Evolutionary conservation across 768 basidiomycete genomes (phyloP).

Genomic region (Agrocybe praecox): DNA sequence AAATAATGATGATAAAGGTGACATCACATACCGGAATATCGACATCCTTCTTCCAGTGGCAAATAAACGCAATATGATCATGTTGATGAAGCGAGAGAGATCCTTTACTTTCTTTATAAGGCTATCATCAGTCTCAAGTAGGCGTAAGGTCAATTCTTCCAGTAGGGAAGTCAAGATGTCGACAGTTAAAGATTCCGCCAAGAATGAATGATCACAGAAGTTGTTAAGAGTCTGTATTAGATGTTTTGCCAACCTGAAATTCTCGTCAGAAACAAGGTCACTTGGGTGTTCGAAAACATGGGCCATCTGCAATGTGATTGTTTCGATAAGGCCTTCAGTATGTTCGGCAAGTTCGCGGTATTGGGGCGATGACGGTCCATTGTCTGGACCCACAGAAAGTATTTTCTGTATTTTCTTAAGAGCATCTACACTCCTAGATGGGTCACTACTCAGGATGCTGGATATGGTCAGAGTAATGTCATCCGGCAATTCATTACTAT

Average conservation of each 20-base stretch:
- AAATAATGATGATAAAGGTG: neutral
- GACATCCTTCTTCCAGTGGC: constrained; percentile 89
- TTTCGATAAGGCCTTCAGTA: constrained; percentile 85
- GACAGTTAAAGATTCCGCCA: constrained; percentile 87
- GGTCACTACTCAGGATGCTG: constrained; percentile 87
- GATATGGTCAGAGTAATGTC: constrained; percentile 84
- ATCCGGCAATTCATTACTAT: constrained; percentile 42
- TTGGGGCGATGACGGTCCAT: constrained; percentile 64
- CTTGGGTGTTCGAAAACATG: constrained; percentile 87
- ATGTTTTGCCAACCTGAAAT: constrained; percentile 95
- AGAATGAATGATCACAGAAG: constrained; percentile 87
- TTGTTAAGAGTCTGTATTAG: constrained; percentile 95
- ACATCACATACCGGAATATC: constrained; percentile 74
- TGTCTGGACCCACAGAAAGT: constrained; percentile 74
- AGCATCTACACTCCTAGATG: constrained; percentile 85
- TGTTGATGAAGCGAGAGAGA: constrained; percentile 95
- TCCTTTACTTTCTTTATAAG: constrained; percentile 85
- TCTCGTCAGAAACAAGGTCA: constrained; percentile 71
- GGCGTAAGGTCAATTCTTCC: constrained; percentile 87
- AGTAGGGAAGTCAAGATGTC: constrained; percentile 85
- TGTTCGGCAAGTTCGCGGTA: constrained; percentile 82
- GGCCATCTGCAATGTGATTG: constrained; percentile 88
- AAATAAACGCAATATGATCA: constrained; percentile 94
- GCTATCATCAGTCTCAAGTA: constrained; percentile 93
- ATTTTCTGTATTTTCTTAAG: constrained; percentile 92